Evolutionary conservation across 345 rosid genomes (phyloP), one percentile per base, ranked within the genome.

Genomic region (Excoecaria cochinchinensis): DNA sequence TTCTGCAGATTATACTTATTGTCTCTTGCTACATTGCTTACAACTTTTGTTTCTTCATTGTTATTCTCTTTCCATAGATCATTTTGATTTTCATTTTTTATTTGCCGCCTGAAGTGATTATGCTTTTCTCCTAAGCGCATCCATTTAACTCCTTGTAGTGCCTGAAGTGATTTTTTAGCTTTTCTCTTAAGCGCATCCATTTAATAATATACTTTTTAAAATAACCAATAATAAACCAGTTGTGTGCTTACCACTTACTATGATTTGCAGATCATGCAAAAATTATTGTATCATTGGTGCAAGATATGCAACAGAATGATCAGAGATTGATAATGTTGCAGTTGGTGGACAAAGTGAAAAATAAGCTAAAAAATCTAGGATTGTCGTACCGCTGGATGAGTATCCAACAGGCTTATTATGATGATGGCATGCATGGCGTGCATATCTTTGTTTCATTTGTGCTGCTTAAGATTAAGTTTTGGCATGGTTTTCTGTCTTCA

Each of bases 261-360:
- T 8, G 42, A 44, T 82, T 80, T 74, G 74, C 89, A 95, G 99
- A 83, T 72, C 84, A 84, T 51, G 87, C 97, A 53, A 87, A 82
- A 81, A 76, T 84, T 51, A 75, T 95, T 75, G 83, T 95, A 77
- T 91, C 97, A 10, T 77, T 92, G 87, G 86, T 95, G 67, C 92
- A 87, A 85, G 92, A 88, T 75, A 77, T 76, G 81, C 89, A 80
- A 77, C 89, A 86, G 40, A 89, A 88, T 74, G 92, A 91, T 80
- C 91, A 90, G 84, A 90, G 97, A 82, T 66, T 82, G 81, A 95
- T 97, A 11, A 78, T 90, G 97, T 84, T 95, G 84, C 97, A 95
- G 79, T 77, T 95, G 85, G 90, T 91, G 59, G 99, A 95, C 77
- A 95, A 88, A 86, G 72, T 95, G 80, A 95, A 92, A 86, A 80